phyloP scores from a whole-genome alignment of 2,329 filamentous ascomycete genomes.

The Volutella citrinella region DNA sequence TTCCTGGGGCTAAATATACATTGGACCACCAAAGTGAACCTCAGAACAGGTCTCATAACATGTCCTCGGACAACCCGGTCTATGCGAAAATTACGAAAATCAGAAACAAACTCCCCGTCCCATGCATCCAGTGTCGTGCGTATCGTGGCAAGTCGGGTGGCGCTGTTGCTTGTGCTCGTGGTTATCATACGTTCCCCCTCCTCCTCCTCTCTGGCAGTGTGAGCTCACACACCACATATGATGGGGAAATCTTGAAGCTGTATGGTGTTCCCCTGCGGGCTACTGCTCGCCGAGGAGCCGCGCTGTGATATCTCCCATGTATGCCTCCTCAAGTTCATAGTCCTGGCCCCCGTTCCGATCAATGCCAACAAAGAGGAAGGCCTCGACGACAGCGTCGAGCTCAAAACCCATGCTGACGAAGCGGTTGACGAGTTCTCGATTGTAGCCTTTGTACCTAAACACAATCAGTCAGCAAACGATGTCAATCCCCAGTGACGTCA shows the following conservation, averaged over 20 bases:
- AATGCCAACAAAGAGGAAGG: conserved; percentile 79
- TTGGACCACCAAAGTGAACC: too few relatives aligned
- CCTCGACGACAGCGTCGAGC: conserved; percentile 78
- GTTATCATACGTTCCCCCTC: not conserved
- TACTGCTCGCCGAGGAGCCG: conserved; percentile 76
- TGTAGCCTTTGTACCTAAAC: conserved; percentile 82
- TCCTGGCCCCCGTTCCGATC: conserved; percentile 74
- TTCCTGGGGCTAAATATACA: too few relatives aligned
- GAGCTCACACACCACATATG: too few relatives aligned
- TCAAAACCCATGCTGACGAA: conserved; percentile 93
- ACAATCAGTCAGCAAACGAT: not conserved
- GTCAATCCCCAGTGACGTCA: too few relatives aligned
- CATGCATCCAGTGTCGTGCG: conserved; percentile 16
- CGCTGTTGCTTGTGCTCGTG: not conserved
- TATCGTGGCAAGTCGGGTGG: not conserved
- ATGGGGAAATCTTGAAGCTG: too few relatives aligned
- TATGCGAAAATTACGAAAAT: conserved; percentile 9
- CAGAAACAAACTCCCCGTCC: conserved; percentile 20
- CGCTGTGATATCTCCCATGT: conserved; percentile 87
- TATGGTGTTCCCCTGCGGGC: too few relatives aligned
- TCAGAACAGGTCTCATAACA: too few relatives aligned
- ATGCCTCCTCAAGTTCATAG: conserved; percentile 84
- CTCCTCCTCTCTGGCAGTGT: too few relatives aligned
- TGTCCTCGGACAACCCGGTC: conserved; percentile 10
- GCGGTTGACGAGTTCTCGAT: conserved; percentile 74